Percentiles rank a stretch among this genome's conserved stretches.
phyloP scores from a whole-genome alignment of 225 moss, liverwort and hornwort genomes.

The Pseudoscleropodium purum region DNA sequence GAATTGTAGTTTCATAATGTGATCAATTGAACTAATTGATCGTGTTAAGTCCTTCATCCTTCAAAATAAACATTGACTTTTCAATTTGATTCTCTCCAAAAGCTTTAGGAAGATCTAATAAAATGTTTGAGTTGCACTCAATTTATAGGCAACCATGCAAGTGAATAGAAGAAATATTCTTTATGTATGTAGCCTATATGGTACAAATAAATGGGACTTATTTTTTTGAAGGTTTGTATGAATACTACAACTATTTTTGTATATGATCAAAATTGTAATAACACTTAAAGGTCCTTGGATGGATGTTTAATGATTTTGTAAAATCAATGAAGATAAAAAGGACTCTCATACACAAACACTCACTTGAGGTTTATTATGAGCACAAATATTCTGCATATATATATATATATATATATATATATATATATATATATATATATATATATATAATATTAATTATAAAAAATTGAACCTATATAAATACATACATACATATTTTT shows the following conservation, averaged over 20 bases:
- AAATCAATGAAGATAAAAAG: too few relatives aligned
- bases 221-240: not conserved
- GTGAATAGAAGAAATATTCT: not conserved
- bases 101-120: not conserved
- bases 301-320: too few relatives aligned
- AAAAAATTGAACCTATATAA: too few relatives aligned
- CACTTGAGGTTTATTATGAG: too few relatives aligned
- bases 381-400: too few relatives aligned
- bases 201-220: not conserved
- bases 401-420: too few relatives aligned
- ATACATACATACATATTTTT: too few relatives aligned
- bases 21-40: not conserved
- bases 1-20: not conserved
- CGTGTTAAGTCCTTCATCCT: not conserved
- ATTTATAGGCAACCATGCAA: not conserved
- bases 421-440: too few relatives aligned
- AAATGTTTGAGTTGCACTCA: not conserved
- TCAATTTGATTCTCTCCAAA: accelerated
- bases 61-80: not conserved
- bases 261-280: not conserved
- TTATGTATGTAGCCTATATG: not conserved
- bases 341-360: too few relatives aligned
- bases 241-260: not conserved
- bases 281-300: too few relatives aligned
- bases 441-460: too few relatives aligned